Percentiles rank a stretch among this genome's conserved stretches.
These are phyloP conservation scores for Malus domestica DNA, from an alignment of 306 rosid species.

Conservation along the genomic window ASM211411v1 NC_041800.1:3910501-3911000, in stretches of 20 bases:
- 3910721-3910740: conserved; percentile 29
- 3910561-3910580: not conserved
- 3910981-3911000: conserved; percentile 65
- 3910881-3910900: not conserved
- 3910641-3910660: conserved; percentile 2
- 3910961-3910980: conserved; percentile 72
- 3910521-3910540: conserved; percentile 89
- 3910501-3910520: conserved; percentile 70
- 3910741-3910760: conserved; percentile 43
- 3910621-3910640: not conserved
- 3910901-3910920: not conserved
- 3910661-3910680: conserved; percentile 33
- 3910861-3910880: not conserved
- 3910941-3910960: not conserved
- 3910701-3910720: conserved; percentile 54
- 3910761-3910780: not conserved
- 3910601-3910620: not conserved
- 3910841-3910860: not conserved
- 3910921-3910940: not conserved
- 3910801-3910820: not conserved
- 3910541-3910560: conserved; percentile 9
- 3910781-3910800: not conserved
- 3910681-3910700: conserved; percentile 88
- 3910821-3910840: not conserved
- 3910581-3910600: conserved; percentile 1